Evolutionary conservation across 192 early-diverging fungal species (phyloP).

Genomic region (Coemansia sp.): DNA sequence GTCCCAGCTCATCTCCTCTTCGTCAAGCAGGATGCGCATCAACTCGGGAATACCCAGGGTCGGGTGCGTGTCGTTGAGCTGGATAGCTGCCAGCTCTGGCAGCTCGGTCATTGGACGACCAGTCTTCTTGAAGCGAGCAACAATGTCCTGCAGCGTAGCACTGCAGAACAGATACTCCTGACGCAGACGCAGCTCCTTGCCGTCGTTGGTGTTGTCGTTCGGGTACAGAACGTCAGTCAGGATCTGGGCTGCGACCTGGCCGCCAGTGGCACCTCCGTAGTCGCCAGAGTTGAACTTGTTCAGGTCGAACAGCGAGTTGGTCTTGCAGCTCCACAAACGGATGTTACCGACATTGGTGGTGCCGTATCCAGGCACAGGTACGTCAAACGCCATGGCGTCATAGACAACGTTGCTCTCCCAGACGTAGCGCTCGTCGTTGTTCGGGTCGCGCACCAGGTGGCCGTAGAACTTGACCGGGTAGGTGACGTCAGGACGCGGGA

Average conservation of each 20-base stretch:
- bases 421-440: slow-evolving; percentile 60
- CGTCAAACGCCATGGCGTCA: slow-evolving; percentile 93
- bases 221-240: slow-evolving; percentile 95
- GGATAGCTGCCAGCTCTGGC: slow-evolving; percentile 91
- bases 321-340: slow-evolving; percentile 95
- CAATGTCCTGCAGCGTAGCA: slow-evolving; percentile 83
- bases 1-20: slow-evolving; percentile 90
- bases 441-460: slow-evolving; percentile 74
- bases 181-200: slow-evolving; percentile 94
- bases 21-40: slow-evolving; percentile 89
- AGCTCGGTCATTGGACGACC: slow-evolving; percentile 81
- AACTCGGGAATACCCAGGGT: slow-evolving; percentile 92
- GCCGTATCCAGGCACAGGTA: slow-evolving; percentile 93
- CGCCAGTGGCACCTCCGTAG: slow-evolving; percentile 88
- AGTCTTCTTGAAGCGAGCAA: slow-evolving; percentile 93
- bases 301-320: slow-evolving; percentile 83
- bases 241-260: slow-evolving; percentile 90
- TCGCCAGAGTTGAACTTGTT: slow-evolving; percentile 85
- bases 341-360: slow-evolving; percentile 98
- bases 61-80: slow-evolving; percentile 98
- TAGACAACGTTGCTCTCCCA: slow-evolving; percentile 90
- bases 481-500: slow-evolving; percentile 86
- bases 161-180: slow-evolving; percentile 98
- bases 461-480: slow-evolving; percentile 92
- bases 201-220: slow-evolving; percentile 97